Evolutionary conservation across 306 rosid genomes (phyloP).

Genomic region (Chamaecrista fasciculata): DNA sequence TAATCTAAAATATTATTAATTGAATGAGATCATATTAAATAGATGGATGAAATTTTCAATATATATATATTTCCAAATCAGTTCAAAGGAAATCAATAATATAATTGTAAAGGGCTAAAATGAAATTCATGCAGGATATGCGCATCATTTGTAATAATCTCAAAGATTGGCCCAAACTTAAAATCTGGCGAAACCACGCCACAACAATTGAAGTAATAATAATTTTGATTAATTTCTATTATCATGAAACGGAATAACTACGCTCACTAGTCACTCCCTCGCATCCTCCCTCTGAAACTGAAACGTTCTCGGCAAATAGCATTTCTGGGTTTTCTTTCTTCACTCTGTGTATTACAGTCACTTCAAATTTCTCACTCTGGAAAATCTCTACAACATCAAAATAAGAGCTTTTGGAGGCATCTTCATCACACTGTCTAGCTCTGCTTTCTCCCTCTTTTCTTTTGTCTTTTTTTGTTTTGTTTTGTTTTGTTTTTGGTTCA

Average conservation of each 20-base stretch:
- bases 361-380: not conserved
- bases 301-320: not conserved
- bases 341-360: not conserved
- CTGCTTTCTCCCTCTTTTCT: not conserved
- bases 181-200: not conserved
- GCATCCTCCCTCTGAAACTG: not conserved
- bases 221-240: not conserved
- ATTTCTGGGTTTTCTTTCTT: slow-evolving; percentile 8
- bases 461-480: not conserved
- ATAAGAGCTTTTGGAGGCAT: not conserved
- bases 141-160: not conserved
- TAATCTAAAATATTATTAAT: not conserved
- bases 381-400: not conserved
- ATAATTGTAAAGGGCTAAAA: not conserved
- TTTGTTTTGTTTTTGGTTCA: too few species aligned
- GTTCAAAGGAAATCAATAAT: not conserved
- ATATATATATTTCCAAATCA: not conserved
- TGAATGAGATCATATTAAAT: not conserved
- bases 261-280: not conserved
- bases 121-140: not conserved
- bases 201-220: not conserved
- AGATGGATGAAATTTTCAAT: not conserved
- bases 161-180: not conserved
- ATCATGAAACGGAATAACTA: not conserved
- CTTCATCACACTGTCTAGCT: not conserved